Conservation (phyloP, 1,284 basidiomycete genomes). For the Baeospora myosura region DNA sequence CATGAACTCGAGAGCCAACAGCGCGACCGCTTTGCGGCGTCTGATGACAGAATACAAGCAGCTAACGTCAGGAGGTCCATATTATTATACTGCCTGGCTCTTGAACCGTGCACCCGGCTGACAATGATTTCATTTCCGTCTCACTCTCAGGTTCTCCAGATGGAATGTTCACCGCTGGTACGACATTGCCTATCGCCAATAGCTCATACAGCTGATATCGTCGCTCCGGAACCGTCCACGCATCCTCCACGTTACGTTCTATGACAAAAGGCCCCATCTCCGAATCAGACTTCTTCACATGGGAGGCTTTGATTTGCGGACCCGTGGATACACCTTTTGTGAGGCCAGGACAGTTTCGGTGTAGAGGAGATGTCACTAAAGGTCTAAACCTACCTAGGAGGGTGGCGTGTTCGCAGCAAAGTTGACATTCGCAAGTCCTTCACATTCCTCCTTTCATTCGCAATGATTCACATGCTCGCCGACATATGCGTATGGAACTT, state of each 20-base stretch:
- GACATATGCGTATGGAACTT: slow-evolving; percentile 6
- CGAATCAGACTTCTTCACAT: slow-evolving; percentile 95
- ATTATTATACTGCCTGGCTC: no score
- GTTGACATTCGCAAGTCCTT: slow-evolving; percentile 76
- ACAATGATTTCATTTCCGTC: background rate
- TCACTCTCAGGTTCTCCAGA: slow-evolving; percentile 74
- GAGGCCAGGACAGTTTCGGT: slow-evolving; percentile 20
- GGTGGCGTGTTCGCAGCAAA: slow-evolving; percentile 94
- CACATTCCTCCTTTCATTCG: slow-evolving; percentile 4
- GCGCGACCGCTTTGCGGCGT: slow-evolving; percentile 64
- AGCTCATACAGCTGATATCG: no score
- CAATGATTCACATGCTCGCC: slow-evolving; percentile 7
- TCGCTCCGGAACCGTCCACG: no score
- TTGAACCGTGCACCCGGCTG: background rate
- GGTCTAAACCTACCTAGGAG: slow-evolving; percentile 51
- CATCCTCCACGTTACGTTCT: slow-evolving; percentile 4
- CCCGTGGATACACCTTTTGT: slow-evolving; percentile 97
- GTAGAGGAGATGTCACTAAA: background rate
- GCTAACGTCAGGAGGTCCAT: slow-evolving; percentile 51
- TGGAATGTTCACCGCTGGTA: slow-evolving; percentile 90
- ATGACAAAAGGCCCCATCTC: slow-evolving; percentile 67
- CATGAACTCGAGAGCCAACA: slow-evolving; percentile 39
- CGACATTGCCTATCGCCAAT: slow-evolving; percentile 8
- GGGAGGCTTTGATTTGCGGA: slow-evolving; percentile 96
- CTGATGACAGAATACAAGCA: slow-evolving; percentile 94